Evolutionary conservation across 2,329 filamentous ascomycete species (phyloP), one percentile per base, ranked within the genome.

Genomic region (Endoconidiophora laricicola): DNA sequence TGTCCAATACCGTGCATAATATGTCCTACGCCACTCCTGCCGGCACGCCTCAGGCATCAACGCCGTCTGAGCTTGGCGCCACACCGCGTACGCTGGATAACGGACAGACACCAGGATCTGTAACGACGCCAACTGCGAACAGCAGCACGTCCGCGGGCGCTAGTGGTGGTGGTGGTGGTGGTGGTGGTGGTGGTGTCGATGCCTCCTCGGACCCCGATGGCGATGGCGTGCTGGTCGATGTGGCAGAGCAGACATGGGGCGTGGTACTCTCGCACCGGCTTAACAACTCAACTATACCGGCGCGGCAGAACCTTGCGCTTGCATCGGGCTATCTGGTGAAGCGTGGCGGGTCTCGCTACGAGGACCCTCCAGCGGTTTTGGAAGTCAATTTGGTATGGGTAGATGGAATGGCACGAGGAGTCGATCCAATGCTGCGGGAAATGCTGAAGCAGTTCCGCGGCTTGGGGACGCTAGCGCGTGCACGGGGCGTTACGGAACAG

Each of bases 191-290:
- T 12, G 56, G 58, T 10, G 62, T 65, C 2, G 60, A 65, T 2
- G 60, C 62, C 14, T 71, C 78, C 20, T 54, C 61, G 6, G 63
- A 66, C 3, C 54, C 59, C 4, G 78, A 82, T 52, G 69, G 70
- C 1, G 83, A 88, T 52, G 76, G 81, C 1, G 74, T 81, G 18
- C 72, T 93, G 9, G 66, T 84, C 16, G 84, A 91, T 58, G 64
- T 76, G 2, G 79, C 78, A 1, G 85, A 91, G 57, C 81, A 85
- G 55, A 82, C 76, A 0, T 90, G 82, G 80, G 83, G 80, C 18
- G 74, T 83, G 4, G 68, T 91, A 14, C 71, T 84, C 40, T 72
- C 76, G 1, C 81, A 86, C 59, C 71, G 78, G 12, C 67, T 81
- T 14, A 78, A 73, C 61, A 80, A 76, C 58, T 74, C 77, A 0